Percentiles rank a stretch among this genome's conserved stretches.
Conservation (phyloP, 2,329 filamentous ascomycete species). For the Xylariaceae sp. region DNA sequence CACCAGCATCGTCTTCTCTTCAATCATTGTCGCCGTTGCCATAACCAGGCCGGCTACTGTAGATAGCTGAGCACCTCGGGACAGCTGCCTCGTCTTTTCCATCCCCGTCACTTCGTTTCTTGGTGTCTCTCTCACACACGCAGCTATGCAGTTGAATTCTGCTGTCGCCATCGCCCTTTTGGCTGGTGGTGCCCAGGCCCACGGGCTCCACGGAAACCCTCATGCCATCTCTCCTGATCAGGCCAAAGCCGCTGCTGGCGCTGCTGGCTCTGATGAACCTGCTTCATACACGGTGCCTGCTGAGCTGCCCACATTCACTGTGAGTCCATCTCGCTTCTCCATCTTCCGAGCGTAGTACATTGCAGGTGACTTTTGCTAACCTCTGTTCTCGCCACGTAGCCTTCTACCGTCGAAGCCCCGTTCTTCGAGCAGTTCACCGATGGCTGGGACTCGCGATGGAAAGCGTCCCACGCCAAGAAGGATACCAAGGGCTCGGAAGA, state of each 20-base stretch:
- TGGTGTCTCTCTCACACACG: constrained; percentile 16
- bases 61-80: constrained; percentile 7
- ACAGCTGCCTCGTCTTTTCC: constrained; percentile 9
- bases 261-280: constrained; percentile 40
- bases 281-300: constrained; percentile 19
- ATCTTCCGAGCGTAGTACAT: constrained; percentile 3
- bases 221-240: constrained; percentile 4
- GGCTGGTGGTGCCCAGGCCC: constrained; percentile 65
- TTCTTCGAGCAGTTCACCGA: constrained; percentile 99
- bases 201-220: constrained; percentile 33
- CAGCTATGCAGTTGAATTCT: constrained; percentile 79
- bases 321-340: constrained; percentile 47
- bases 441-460: constrained; percentile 92
- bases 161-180: constrained; percentile 71
- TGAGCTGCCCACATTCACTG: constrained; percentile 79
- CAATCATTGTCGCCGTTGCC: neutral
- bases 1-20: neutral
- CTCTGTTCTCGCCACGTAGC: constrained; percentile 48
- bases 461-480: constrained; percentile 95
- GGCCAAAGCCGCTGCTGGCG: constrained; percentile 50
- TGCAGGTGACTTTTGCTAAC: constrained; percentile 13
- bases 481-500: constrained; percentile 73
- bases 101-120: constrained; percentile 5
- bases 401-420: constrained; percentile 80
- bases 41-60: constrained; percentile 6